Evolutionary conservation across 2,329 filamentous ascomycete genomes (phyloP).

Genomic region (Coleophoma eucalyptorum): DNA sequence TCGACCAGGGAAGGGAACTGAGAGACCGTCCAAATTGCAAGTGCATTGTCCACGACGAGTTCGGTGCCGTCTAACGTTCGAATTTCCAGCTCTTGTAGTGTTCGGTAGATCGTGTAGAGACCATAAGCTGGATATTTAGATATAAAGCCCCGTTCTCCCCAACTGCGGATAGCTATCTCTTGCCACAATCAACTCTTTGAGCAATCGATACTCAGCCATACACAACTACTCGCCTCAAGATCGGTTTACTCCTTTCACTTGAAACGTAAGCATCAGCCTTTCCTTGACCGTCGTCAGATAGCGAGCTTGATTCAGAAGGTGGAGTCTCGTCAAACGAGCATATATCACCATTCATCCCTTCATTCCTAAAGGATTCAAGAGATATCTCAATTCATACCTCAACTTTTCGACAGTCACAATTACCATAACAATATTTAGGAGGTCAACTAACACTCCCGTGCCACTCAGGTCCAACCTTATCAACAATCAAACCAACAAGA

Average conservation of each 20-base stretch:
- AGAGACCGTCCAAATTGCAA: not conserved
- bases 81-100: not conserved
- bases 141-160: not conserved
- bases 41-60: not conserved
- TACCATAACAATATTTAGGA: too few relatives aligned
- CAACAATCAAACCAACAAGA: conserved; percentile 7
- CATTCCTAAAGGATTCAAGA: too few relatives aligned
- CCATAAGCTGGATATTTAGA: not conserved
- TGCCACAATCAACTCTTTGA: not conserved
- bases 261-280: not conserved
- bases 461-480: not conserved
- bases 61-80: not conserved
- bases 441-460: not conserved
- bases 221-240: not conserved
- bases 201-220: too few relatives aligned
- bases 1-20: not conserved
- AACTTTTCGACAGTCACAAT: not conserved
- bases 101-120: not conserved
- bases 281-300: not conserved
- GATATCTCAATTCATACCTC: not conserved
- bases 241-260: not conserved
- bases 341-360: too few relatives aligned
- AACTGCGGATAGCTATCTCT: not conserved
- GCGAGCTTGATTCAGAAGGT: too few relatives aligned
- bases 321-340: too few relatives aligned